Base-by-base conservation (phyloP, 306 rosid genomes). In the Citrullus colocynthis region DNA sequence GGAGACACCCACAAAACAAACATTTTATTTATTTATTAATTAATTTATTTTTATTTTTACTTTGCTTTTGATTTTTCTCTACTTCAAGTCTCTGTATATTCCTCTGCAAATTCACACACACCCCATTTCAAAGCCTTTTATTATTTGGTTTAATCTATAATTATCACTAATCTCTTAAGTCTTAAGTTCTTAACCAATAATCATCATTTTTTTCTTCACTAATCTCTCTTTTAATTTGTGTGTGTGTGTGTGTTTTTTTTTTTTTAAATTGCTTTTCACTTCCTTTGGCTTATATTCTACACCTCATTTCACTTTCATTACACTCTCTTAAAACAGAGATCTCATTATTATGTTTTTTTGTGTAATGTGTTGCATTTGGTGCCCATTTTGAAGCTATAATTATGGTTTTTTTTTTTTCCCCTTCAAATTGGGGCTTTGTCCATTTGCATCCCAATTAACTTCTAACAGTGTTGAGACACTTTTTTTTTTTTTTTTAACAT, bases 1-100 rank as follows among this genome's bases (percentile, higher is more conserved):
- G 78, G 59, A 74, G 78, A 74, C 78, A 73, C 34, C 37, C 41
- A 72, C 12, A 28, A 45, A 66, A 18, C 74, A 39, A 41, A 66
- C 6, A 9, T n/a, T 66, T n/a, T 39, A 10, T 44, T 39, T 39
- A 44, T 44, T 45, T 42, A 42, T 42, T 42, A 7, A 7, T 42
- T 42, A 6, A 10, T 45, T 10, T 48, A 48, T 48, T 48, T 48
- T 48, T 45, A 45, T 42, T 42, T 12, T 45, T 45, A 45, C 51
- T 45, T 45, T 45, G 51, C 51, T 45, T 45, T 45, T 18, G 5
- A 16, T 64, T 24, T 61, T 61, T 11, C 3, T 63, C 14, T 63
- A 12, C 28, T 34, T 63, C 12, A 28, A 28, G 20, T 52, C 20
- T 64, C 20, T 64, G 6, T 13, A 32, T 63, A 57, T 57, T 57